These are phyloP conservation scores for Crithidia acanthocephali DNA, from an alignment of 208 protist species.

Conservation along the genomic window DNA sequence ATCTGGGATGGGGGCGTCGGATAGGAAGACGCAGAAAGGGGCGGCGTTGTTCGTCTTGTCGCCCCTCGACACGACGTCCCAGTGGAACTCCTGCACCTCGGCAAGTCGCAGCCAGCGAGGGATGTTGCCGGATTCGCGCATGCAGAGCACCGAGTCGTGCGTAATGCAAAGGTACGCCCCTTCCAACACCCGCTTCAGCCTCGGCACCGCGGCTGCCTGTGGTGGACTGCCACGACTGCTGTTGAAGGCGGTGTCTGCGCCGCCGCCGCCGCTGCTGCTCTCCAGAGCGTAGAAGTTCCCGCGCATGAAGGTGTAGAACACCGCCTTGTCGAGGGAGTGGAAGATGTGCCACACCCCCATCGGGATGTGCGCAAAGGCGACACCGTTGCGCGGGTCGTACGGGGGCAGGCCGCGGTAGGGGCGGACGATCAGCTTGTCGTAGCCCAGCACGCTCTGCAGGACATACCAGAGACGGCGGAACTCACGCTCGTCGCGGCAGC, in stretches of 20 bases:
- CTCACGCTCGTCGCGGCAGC: conserved; percentile 50
- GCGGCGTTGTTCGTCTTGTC: not conserved
- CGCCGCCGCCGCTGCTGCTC: not conserved
- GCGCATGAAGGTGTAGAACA: conserved; percentile 57
- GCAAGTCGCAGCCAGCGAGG: conserved; percentile 49
- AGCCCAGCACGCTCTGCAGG: conserved; percentile 52
- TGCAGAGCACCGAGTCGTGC: conserved; percentile 56
- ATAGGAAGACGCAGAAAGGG: conserved; percentile 54
- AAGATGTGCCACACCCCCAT: conserved; percentile 57
- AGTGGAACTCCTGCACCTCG: conserved; percentile 46
- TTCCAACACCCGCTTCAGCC: conserved; percentile 17
- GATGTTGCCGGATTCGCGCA: conserved; percentile 55
- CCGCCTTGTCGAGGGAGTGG: conserved; percentile 52
- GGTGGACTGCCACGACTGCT: not conserved
- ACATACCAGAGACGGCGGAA: conserved; percentile 60
- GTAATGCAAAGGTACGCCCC: conserved; percentile 56
- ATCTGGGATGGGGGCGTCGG: conserved; percentile 47
- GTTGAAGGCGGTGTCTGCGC: not conserved
- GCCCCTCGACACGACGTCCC: conserved; percentile 21
- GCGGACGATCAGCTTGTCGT: conserved; percentile 50
- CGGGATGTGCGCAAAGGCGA: conserved; percentile 59
- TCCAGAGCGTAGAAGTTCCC: conserved; percentile 40
- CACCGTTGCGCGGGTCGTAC: conserved; percentile 67
- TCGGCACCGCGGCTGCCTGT: not conserved
- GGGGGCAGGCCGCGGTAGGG: conserved; percentile 59